Percentiles rank a stretch among this genome's conserved stretches.
These are phyloP conservation scores for Trypanosoma vivax DNA, from an alignment of 208 protist genomes.

Conservation along the genomic window DNA sequence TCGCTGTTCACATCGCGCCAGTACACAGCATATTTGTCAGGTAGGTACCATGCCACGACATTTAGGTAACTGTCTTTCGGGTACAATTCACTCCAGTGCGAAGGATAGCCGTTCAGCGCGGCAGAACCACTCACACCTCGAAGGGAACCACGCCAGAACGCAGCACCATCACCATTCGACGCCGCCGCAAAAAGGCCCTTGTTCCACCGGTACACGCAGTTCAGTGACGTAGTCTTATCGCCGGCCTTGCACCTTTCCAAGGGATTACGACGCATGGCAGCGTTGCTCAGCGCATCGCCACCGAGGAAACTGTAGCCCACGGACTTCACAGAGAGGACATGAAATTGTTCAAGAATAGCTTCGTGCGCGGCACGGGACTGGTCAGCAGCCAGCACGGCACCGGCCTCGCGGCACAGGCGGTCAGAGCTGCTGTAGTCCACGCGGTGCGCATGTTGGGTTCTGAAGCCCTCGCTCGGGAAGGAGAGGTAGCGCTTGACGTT, in stretches of 20 bases:
- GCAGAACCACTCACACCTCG: not conserved
- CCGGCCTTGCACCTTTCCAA: not conserved
- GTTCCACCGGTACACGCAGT: conserved; percentile 4
- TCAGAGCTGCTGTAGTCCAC: no score
- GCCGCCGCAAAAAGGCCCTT: not conserved
- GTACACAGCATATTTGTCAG: not conserved
- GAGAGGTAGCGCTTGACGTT: no score
- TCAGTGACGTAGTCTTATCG: not conserved
- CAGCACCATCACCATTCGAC: not conserved
- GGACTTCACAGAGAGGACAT: no score
- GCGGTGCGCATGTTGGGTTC: no score
- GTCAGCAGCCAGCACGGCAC: not conserved
- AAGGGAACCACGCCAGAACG: conserved; percentile 2
- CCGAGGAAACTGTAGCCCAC: not conserved
- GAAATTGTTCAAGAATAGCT: no score
- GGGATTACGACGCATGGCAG: not conserved
- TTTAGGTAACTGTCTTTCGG: not conserved
- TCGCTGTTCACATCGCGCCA: not conserved
- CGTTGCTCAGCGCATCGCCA: not conserved
- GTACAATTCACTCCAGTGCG: not conserved
- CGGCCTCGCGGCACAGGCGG: not conserved
- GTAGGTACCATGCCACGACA: not conserved
- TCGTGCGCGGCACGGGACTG: not conserved
- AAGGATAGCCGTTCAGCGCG: not conserved
- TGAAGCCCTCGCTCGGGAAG: no score